phyloP scores from a whole-genome alignment of 2,329 filamentous ascomycete species.

The Epichloe coenophiala region DNA sequence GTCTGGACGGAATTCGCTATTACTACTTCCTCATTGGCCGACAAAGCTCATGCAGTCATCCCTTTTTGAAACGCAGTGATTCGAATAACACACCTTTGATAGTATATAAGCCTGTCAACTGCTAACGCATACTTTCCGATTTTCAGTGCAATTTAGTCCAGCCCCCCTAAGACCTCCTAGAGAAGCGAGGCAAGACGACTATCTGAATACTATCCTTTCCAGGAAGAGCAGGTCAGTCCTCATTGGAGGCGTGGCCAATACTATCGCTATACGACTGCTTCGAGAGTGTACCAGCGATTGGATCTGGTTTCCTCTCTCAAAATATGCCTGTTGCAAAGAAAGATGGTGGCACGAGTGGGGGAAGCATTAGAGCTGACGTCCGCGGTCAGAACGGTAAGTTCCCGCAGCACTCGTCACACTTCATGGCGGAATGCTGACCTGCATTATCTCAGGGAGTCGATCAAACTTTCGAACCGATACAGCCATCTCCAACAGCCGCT shows the following conservation, averaged over 20 bases:
- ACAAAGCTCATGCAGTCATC: not conserved
- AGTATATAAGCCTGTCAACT: not conserved
- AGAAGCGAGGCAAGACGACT: not conserved
- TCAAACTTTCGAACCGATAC: constrained; percentile 71
- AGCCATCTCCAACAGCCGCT: constrained; percentile 67
- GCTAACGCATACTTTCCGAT: not conserved
- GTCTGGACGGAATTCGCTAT: not conserved
- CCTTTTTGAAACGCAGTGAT: not conserved
- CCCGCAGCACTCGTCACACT: not conserved
- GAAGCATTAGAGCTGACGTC: constrained; percentile 16
- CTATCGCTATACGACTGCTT: not conserved
- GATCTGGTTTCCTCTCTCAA: constrained; percentile 10
- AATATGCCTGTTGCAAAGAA: constrained; percentile 27
- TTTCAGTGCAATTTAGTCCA: not conserved
- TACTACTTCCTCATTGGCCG: not conserved
- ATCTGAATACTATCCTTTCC: constrained; percentile 6
- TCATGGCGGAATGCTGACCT: not conserved
- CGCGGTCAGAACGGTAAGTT: constrained; percentile 24
- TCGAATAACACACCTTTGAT: not conserved
- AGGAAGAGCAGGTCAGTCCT: constrained; percentile 1
- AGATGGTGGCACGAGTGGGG: constrained; percentile 21
- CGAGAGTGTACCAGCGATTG: constrained; percentile 11
- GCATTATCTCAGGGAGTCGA: constrained; percentile 39
- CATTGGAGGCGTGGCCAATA: constrained; percentile 1
- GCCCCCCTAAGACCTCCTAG: not conserved